Evolutionary conservation across 177 flowering plant species (phyloP), one percentile per base, ranked within the genome.

Genomic region (Vitis hybrid): DNA sequence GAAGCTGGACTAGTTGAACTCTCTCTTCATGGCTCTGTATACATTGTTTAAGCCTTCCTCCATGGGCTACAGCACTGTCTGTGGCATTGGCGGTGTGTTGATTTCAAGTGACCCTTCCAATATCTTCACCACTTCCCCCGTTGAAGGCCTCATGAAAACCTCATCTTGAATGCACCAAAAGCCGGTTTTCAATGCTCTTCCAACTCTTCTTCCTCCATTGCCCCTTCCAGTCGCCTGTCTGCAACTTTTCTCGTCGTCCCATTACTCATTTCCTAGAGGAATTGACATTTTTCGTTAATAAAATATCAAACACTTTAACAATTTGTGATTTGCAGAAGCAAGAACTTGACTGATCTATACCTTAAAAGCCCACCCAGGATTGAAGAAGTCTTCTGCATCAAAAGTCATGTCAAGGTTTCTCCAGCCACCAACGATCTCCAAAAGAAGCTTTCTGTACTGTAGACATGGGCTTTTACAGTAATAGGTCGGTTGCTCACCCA

Each of bases 81-180:
- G 91, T 1, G 98, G 97, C 91, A 94, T 90, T 52, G 95, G 91
- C 3, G 97, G 95, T 63, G 51, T 62, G 33, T 85, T 80, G 14
- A 88, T 79, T 5, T 84, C 90, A 5, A 81, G 72, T 16, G 97
- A 82, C 15, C 96, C 94, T 81, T 95, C 98, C 76, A 93, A 72
- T 90, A 93, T 91, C 80, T 82, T 90, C 77, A 90, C 91, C 66
- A 90, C 92, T 67, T 92, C 90, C 9, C 98, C 91, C 97, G 90
- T 95, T 39, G 97, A 78, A 13, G 97, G 99, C 66, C 98, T 85
- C 88, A 78, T 76, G 65, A 64, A 69, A 3, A 88, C 84, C 70
- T 91, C 97, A 56, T 95, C 97, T 65, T 95, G 98, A 56, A 95
- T 91, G 86, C 99, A 95, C 99, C 99, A 95, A 31, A 93, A 91